Conservation (phyloP, 179 eudicot species). For the Spergularia azorica region DNA sequence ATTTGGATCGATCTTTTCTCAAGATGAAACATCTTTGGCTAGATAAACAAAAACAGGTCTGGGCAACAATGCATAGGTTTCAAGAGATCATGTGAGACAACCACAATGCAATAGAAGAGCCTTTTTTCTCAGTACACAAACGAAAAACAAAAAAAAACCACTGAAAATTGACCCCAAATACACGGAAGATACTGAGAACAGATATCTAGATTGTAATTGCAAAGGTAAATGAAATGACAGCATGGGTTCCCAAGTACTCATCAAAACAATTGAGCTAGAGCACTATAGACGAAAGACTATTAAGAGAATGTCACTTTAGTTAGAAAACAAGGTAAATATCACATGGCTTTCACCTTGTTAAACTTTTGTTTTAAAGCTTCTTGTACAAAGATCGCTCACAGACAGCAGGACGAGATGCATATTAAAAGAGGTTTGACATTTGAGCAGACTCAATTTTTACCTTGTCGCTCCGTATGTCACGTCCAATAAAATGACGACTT, state of each 20-base stretch:
- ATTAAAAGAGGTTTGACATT: background rate
- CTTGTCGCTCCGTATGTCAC: slow-evolving; percentile 50
- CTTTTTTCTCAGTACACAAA: background rate
- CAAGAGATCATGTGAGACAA: background rate
- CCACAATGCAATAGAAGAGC: background rate
- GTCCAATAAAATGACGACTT: slow-evolving; percentile 48
- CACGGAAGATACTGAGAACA: background rate
- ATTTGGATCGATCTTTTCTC: background rate
- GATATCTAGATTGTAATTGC: background rate
- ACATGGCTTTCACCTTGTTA: background rate
- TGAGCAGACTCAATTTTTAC: slow-evolving; percentile 24
- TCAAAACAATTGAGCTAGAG: background rate
- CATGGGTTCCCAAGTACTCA: background rate
- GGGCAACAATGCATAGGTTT: background rate
- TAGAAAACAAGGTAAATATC: background rate
- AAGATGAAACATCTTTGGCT: background rate
- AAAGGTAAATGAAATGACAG: background rate
- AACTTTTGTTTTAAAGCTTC: background rate
- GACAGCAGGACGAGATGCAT: background rate
- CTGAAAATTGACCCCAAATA: background rate
- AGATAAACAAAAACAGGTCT: background rate
- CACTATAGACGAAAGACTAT: background rate
- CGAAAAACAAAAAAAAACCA: background rate
- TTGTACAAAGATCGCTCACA: background rate
- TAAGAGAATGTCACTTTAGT: background rate